phyloP scores from a whole-genome alignment of 768 basidiomycete species.

The Megacollybia marginata region DNA sequence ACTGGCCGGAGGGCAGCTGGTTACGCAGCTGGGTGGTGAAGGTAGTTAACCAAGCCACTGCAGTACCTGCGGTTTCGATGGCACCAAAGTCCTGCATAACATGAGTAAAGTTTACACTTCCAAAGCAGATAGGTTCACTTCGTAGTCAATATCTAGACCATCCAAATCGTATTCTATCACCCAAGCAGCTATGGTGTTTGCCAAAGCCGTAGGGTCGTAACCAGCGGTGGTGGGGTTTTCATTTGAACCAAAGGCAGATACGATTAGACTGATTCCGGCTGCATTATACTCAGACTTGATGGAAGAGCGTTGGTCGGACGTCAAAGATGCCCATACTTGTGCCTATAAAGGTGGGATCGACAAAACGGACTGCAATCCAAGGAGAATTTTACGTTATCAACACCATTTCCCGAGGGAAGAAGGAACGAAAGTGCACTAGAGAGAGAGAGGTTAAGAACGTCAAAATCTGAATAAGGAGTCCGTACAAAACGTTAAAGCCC shows the following conservation, averaged over 20 bases:
- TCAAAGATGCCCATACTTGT: slow-evolving; percentile 35
- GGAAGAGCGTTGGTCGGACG: slow-evolving; percentile 34
- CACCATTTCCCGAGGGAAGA: slow-evolving; percentile 22
- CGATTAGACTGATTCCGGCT: slow-evolving; percentile 52
- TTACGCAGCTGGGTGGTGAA: slow-evolving; percentile 4
- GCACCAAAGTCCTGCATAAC: background rate
- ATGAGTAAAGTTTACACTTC: no score
- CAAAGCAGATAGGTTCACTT: background rate
- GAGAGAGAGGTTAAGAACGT: background rate
- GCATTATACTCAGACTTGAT: slow-evolving; percentile 41
- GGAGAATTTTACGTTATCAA: no score
- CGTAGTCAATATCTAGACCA: background rate
- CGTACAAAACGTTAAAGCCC: slow-evolving; percentile 23
- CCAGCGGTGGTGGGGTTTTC: background rate
- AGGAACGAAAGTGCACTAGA: slow-evolving; percentile 30
- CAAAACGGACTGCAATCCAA: no score
- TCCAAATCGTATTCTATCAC: background rate
- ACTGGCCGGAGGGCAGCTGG: slow-evolving; percentile 18
- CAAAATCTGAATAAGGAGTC: background rate
- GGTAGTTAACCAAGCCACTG: background rate
- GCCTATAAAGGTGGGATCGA: no score
- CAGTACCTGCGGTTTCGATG: background rate
- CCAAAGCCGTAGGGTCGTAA: background rate
- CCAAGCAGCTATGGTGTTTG: background rate
- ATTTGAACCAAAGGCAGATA: slow-evolving; percentile 40